phyloP scores from a whole-genome alignment of 2,329 filamentous ascomycete genomes.

The Drechslera avenae region DNA sequence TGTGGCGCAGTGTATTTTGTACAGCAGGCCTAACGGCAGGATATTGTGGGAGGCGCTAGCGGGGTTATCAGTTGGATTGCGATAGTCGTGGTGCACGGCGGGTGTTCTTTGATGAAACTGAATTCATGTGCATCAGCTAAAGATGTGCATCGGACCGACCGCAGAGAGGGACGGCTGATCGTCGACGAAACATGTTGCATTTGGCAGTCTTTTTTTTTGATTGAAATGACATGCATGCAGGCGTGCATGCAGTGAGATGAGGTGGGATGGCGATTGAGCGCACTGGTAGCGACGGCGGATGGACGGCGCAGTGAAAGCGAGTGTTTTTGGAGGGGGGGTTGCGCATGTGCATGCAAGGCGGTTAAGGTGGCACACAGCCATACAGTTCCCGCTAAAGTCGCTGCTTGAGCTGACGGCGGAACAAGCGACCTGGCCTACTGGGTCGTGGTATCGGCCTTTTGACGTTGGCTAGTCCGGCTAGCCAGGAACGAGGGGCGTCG shows the following conservation, averaged over 20 bases:
- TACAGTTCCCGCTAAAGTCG: not conserved
- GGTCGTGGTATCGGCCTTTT: not conserved
- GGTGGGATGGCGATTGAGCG: not conserved
- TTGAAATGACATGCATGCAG: not conserved
- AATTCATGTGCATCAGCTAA: not conserved
- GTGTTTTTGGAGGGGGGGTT: no score
- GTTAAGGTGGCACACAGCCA: not conserved
- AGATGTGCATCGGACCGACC: slow-evolving; percentile 10
- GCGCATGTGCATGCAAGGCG: not conserved
- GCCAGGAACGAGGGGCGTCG: slow-evolving; percentile 18
- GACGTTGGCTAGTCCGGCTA: slow-evolving; percentile 10
- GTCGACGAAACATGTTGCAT: slow-evolving; percentile 1
- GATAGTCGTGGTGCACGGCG: slow-evolving; percentile 8
- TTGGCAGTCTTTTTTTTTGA: not conserved
- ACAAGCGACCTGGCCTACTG: not conserved
- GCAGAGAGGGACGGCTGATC: not conserved
- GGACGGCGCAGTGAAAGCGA: not conserved
- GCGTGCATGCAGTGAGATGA: not conserved
- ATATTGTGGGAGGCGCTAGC: slow-evolving; percentile 3
- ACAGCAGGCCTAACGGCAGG: not conserved
- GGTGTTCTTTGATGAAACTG: slow-evolving; percentile 3
- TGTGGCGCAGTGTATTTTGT: slow-evolving; percentile 4
- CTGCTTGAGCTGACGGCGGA: not conserved
- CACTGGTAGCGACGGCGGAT: not conserved
- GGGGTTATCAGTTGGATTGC: not conserved